These are phyloP conservation scores for Yamadazyma nakazawae DNA, from an alignment of 805 yeast species.

Conservation along the genomic window DNA sequence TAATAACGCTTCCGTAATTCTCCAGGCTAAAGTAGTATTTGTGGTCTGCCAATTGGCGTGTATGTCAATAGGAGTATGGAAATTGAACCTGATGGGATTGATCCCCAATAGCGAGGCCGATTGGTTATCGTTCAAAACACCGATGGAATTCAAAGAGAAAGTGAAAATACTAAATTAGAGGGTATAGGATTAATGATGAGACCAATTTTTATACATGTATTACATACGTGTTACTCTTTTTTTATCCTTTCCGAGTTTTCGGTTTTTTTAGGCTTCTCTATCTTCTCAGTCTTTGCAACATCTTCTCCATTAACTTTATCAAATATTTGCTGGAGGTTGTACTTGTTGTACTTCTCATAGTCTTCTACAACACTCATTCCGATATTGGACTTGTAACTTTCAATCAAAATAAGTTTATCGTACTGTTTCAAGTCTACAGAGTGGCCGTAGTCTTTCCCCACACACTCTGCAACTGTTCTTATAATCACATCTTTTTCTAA, in stretches of 20 bases:
- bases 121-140: conserved; percentile 84
- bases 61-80: conserved; percentile 77
- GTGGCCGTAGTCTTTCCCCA: conserved; percentile 69
- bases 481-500: conserved; percentile 73
- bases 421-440: conserved; percentile 74
- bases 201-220: too few relatives aligned
- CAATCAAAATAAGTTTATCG: conserved; percentile 77
- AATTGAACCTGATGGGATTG: conserved; percentile 82
- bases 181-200: neutral
- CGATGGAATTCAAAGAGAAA: conserved; percentile 17
- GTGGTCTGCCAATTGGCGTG: conserved; percentile 48
- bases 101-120: conserved; percentile 85
- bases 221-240: too few relatives aligned
- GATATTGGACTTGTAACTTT: conserved; percentile 82
- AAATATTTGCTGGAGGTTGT: conserved; percentile 78
- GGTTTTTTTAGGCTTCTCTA: neutral
- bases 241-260: neutral
- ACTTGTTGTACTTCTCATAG: conserved; percentile 60
- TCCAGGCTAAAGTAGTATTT: conserved; percentile 22
- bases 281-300: neutral
- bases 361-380: conserved; percentile 82
- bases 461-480: conserved; percentile 63
- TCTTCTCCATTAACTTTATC: conserved; percentile 31
- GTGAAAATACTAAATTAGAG: neutral
- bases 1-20: conserved; percentile 28